Conservation (phyloP, 331 rosid species). For the Dryas integrifolia region DNA sequence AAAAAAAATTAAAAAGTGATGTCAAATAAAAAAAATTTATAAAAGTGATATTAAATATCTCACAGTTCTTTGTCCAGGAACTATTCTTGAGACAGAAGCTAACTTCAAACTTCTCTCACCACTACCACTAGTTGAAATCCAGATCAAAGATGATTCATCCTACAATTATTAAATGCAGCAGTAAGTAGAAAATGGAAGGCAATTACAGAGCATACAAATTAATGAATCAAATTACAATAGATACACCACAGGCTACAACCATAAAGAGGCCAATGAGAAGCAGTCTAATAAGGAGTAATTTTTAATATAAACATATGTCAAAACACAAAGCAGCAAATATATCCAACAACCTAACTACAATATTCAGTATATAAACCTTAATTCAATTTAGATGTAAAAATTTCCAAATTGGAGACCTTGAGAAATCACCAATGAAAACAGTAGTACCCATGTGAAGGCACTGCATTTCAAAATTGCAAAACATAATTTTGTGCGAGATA, state of each 20-base stretch:
- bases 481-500: too few species aligned
- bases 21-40: background rate
- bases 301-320: background rate
- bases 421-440: too few species aligned
- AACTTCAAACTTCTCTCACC: constrained; percentile 82
- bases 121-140: constrained; percentile 76
- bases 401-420: too few species aligned
- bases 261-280: constrained; percentile 8
- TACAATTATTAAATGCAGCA: constrained; percentile 36
- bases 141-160: constrained; percentile 83
- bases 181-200: constrained; percentile 23
- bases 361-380: too few species aligned
- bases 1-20: background rate
- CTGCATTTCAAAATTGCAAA: too few species aligned
- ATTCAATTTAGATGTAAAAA: too few species aligned
- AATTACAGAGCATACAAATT: constrained; percentile 16
- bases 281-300: background rate
- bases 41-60: constrained; percentile 34
- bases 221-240: constrained; percentile 7
- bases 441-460: too few species aligned
- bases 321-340: background rate
- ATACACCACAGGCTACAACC: constrained; percentile 18
- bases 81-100: constrained; percentile 79
- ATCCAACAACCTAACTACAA: constrained; percentile 5
- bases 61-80: constrained; percentile 99